phyloP scores from a whole-genome alignment of 1,139 yeast genomes.

The Sugiyamaella grinbergsii region DNA sequence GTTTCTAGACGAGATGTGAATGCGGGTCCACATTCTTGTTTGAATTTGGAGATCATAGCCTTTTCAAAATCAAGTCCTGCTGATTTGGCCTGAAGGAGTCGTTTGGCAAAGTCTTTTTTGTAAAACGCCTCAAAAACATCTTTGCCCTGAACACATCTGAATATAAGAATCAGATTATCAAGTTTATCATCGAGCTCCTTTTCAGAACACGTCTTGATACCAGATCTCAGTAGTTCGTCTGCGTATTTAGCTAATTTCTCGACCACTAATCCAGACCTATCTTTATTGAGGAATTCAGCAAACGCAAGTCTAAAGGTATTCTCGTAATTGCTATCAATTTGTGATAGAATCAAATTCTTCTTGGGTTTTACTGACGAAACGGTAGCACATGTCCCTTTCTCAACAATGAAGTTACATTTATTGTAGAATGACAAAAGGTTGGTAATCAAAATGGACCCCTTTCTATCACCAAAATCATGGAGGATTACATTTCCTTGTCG shows the following conservation, averaged over 20 bases:
- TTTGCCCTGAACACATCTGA: constrained; percentile 39
- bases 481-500: constrained; percentile 10
- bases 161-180: constrained; percentile 19
- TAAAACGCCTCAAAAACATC: constrained; percentile 43
- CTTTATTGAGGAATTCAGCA: constrained; percentile 33
- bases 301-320: constrained; percentile 32
- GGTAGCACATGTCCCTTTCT: background rate
- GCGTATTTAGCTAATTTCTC: constrained; percentile 40
- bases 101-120: constrained; percentile 43
- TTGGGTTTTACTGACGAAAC: background rate
- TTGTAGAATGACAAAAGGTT: constrained; percentile 6
- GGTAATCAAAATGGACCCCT: constrained; percentile 2
- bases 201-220: constrained; percentile 16
- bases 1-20: constrained; percentile 38
- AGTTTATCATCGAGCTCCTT: constrained; percentile 17
- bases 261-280: constrained; percentile 25
- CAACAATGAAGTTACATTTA: constrained; percentile 9
- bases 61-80: constrained; percentile 38
- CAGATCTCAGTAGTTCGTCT: constrained; percentile 38
- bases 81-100: constrained; percentile 41
- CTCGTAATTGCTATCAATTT: constrained; percentile 4
- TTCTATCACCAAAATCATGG: background rate
- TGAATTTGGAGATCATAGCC: constrained; percentile 35
- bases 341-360: background rate
- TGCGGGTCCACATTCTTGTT: constrained; percentile 41